phyloP scores from a whole-genome alignment of 345 rosid genomes.

The Raphanus sativus region DNA sequence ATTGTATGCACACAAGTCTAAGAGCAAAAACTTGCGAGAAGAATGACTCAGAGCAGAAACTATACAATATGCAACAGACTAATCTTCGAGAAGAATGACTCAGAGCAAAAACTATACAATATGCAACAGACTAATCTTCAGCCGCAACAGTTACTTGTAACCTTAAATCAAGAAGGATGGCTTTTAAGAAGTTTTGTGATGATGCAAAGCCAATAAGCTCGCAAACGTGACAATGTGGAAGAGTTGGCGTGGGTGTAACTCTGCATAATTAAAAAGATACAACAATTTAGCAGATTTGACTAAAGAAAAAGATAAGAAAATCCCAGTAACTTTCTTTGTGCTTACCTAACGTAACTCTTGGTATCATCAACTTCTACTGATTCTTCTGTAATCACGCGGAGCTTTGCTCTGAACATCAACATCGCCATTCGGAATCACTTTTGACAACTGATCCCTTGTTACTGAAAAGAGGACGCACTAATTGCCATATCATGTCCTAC shows the following conservation, averaged over 20 bases:
- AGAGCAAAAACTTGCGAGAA: too few relatives aligned
- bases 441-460: too few relatives aligned
- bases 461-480: too few relatives aligned
- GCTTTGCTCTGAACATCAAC: too few relatives aligned
- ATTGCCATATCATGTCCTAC: slow-evolving; percentile 36
- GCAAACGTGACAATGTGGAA: slow-evolving; percentile 83
- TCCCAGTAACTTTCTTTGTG: background rate
- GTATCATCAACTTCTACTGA: slow-evolving; percentile 81
- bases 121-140: background rate
- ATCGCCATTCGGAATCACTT: too few relatives aligned
- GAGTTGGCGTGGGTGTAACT: slow-evolving; percentile 69
- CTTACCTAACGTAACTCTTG: slow-evolving; percentile 63
- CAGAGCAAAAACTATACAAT: too few relatives aligned
- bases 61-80: too few relatives aligned
- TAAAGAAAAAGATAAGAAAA: background rate
- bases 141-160: slow-evolving; percentile 28
- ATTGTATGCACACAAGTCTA: too few relatives aligned
- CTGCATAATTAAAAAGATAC: too few relatives aligned
- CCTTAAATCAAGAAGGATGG: slow-evolving; percentile 86
- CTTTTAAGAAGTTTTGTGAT: slow-evolving; percentile 78
- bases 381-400: slow-evolving; percentile 73
- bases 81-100: too few relatives aligned
- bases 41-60: too few relatives aligned
- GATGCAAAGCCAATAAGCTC: slow-evolving; percentile 76
- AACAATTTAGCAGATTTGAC: too few relatives aligned